Evolutionary conservation across 768 basidiomycete genomes (phyloP), one percentile per base, ranked within the genome.

Genomic region (Royoungia palumana): DNA sequence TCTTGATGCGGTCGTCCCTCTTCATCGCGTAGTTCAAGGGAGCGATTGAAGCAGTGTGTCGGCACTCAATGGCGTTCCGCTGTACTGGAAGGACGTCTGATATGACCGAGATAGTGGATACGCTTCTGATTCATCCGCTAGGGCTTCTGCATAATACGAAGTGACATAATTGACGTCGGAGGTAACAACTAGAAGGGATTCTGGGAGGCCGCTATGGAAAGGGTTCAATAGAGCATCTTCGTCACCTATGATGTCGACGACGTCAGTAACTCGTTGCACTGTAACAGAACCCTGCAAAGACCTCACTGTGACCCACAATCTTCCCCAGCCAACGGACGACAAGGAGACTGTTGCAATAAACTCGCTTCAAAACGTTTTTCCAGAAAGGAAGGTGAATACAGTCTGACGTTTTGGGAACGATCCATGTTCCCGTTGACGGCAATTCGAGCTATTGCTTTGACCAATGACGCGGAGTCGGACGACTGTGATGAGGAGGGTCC

Each of bases 331-430:
- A 50, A 43, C 30, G 50, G 41, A 46, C 36, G 49, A 43, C 49
- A 12, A 38, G 25, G 37, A 28, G 39, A 28, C 28, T 49, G 46
- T 27, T 41, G 47, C 49, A 42, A 46, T 50, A 41, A 16, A 32
- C 35, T 55, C 53, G 49, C 47, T 53, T 51, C 53, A 55, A 59
- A 55, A 46, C 42, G 36, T 58, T 63, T 52, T 56, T 52, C 41
- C 50, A 43, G 43, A 12, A 22, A 38, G 54, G 35, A 24, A 43
- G 50, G 50, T 49, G 53, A 54, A 30, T 53, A 44, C 44, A 43
- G 42, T 49, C 49, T n/a, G 44, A 47, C 54, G 42, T 51, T 40
- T 40, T 46, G 28, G 38, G 28, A 47, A 46, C 34, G 40, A 38
- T 53, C 51, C 51, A 41, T 46, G 50, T 51, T 52, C 42, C 50